Base-by-base conservation (phyloP, 495 filamentous ascomycete genomes). In the Chlorociboria aeruginascens region DNA sequence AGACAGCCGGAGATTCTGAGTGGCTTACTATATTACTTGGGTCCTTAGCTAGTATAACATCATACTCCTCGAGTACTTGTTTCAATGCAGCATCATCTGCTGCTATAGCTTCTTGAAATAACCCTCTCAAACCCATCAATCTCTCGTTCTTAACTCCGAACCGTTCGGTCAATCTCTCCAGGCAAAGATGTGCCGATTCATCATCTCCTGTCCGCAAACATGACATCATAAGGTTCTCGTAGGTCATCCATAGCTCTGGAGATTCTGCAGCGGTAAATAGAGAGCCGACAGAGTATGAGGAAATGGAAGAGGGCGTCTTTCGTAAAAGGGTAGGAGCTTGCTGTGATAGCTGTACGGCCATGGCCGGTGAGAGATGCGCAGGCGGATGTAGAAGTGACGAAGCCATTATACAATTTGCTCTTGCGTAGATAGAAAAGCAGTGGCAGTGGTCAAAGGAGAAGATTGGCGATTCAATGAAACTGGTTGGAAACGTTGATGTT, bases 151-250 rank as follows among this genome's bases (percentile, higher is more conserved):
- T 69, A 10, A 70, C 65, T 33, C 90, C 88, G 61, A 98, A 97
- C 16, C 92, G 86, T 29, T 68, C 67, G 7, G 76, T 79, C 38
- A 98, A 71, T 31, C 73, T 74, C 59, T 82, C 74, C 8, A 97
- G 78, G 58, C 83, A 89, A 48, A 70, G 53, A 44, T 77, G 73
- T 10, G 92, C 92, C 39, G 85, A 77, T 51, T 70, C 63, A 52
- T 95, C 85, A 59, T 97, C 86, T 13, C 86, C 82, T 7, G 85
- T 87, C 6, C 83, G 82, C n/a, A 97, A 71, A 59, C 83, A 92
- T 8, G 89, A 79, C 13, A 90, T 66, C 45, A 96, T 64, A 25
- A 95, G 74, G 60, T 90, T 86, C 63, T 97, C 92, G 59, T 88
- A 81, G n/a, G 66, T 71, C 3, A 72, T 69, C 85, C 89, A 97